phyloP scores from a whole-genome alignment of 352 stramenopile genomes.

The Thalassiosira mediterranea region DNA sequence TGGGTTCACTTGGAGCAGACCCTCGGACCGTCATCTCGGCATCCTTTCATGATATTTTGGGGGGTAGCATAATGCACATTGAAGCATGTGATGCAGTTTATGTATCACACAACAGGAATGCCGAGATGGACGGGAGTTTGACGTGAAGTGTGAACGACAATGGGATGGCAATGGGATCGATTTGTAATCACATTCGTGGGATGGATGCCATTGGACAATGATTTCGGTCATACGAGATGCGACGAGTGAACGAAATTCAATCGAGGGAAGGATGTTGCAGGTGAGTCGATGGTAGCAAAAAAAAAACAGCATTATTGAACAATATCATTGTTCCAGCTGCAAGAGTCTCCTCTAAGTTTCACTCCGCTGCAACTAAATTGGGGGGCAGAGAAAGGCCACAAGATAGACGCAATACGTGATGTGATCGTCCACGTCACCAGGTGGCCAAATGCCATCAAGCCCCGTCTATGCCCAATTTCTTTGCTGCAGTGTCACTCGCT shows the following conservation, averaged over 20 bases:
- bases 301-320: too few relatives aligned
- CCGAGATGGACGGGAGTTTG: slow-evolving; percentile 21
- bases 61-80: too few relatives aligned
- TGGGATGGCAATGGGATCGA: background rate
- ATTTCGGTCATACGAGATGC: too few relatives aligned
- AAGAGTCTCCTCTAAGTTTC: too few relatives aligned
- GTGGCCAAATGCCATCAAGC: background rate
- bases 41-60: slow-evolving; percentile 67
- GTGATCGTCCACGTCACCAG: too few relatives aligned
- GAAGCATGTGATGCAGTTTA: background rate
- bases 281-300: too few relatives aligned
- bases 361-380: too few relatives aligned
- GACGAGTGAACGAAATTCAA: too few relatives aligned
- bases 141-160: background rate
- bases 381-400: too few relatives aligned
- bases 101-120: slow-evolving; percentile 61
- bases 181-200: background rate
- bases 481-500: background rate
- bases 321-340: too few relatives aligned
- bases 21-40: slow-evolving; percentile 42
- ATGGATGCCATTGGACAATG: slow-evolving; percentile 27
- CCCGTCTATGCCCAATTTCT: slow-evolving; percentile 6
- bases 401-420: too few relatives aligned
- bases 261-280: too few relatives aligned
- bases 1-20: slow-evolving; percentile 14